Evolutionary conservation across 169 alveolate species (phyloP), one percentile per base, ranked within the genome.

Genomic region (Eimeria necatrix): DNA sequence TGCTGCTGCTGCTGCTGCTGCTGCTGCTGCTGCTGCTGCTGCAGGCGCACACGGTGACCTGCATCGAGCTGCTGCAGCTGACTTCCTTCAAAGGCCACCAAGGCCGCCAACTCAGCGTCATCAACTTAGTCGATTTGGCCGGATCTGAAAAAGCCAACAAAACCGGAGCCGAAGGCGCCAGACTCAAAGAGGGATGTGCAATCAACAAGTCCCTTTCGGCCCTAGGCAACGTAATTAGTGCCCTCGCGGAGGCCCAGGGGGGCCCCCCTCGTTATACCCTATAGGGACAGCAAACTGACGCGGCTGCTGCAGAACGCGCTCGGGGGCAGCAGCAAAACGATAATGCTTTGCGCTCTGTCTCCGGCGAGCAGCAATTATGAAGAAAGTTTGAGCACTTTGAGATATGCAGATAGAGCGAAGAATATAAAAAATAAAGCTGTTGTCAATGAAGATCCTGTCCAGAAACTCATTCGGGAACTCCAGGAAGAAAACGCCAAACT

Each of bases 71-170:
- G 71, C 96, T 94, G 86, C 96, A 97, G 89, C 83, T 97, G 51
- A 81, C 93, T 32, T 74, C 85, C 24, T 32, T 88, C 24, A 95
- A 93, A 32, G 96, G 96, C 10, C 95, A 91, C 80, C 96, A 97
- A 91, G 95, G 96, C n/a, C 97, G 97, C 90, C 97, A 97, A 88
- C 87, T 94, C 26, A 96, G 98, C 32, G 98, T 96, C 53, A 98
- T 98, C 22, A 96, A 98, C 90, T 94, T 98, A 46, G 99, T 98
- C 14, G 99, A 98, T 96, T 87, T 98, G 71, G 99, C 99, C 4
- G 99, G 99, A 14, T 95, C 97, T 20, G 99, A 98, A 48, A 90
- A 87, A 80, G 91, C 86, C 4, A 68, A 20, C 41, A 70, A 93
- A 64, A 60, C 93, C n/a, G 94, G 98, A 24, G 98, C 99, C 1